These are phyloP conservation scores for Ascobolus immersus DNA, from an alignment of 495 filamentous ascomycete species.

Conservation along the genomic window DNA sequence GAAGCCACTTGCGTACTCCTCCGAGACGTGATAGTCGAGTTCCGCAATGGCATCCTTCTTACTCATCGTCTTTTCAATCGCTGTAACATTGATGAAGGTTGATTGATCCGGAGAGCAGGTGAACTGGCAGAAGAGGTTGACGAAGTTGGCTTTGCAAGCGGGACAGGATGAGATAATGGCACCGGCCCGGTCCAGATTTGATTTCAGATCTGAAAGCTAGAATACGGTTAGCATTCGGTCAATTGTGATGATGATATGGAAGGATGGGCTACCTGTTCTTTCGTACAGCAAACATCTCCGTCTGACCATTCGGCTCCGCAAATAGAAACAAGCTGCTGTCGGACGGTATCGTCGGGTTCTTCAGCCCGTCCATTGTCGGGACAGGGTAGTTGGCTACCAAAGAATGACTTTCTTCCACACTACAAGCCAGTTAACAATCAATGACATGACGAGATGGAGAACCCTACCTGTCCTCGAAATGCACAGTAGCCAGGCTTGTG, in stretches of 20 bases:
- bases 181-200: conserved; percentile 65
- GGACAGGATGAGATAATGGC: conserved; percentile 76
- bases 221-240: neutral
- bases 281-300: conserved; percentile 58
- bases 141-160: conserved; percentile 91
- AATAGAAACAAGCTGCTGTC: conserved; percentile 52
- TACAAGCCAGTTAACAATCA: conserved; percentile 21
- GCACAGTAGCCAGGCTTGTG: conserved; percentile 82
- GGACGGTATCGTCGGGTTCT: conserved; percentile 38
- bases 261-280: conserved; percentile 38
- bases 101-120: conserved; percentile 94
- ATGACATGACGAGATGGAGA: neutral
- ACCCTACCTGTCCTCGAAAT: conserved; percentile 36
- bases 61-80: conserved; percentile 34
- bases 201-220: conserved; percentile 50
- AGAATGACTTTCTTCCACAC: conserved; percentile 71
- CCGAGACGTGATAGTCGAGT: conserved; percentile 67
- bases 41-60: conserved; percentile 58
- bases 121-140: conserved; percentile 90
- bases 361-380: conserved; percentile 73
- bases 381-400: conserved; percentile 68
- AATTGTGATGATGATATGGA: neutral
- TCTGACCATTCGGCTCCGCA: conserved; percentile 69
- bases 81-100: conserved; percentile 78
- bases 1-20: conserved; percentile 68